These are phyloP conservation scores for Yamadazyma kitorensis DNA, from an alignment of 805 yeast species.

Conservation along the genomic window DNA sequence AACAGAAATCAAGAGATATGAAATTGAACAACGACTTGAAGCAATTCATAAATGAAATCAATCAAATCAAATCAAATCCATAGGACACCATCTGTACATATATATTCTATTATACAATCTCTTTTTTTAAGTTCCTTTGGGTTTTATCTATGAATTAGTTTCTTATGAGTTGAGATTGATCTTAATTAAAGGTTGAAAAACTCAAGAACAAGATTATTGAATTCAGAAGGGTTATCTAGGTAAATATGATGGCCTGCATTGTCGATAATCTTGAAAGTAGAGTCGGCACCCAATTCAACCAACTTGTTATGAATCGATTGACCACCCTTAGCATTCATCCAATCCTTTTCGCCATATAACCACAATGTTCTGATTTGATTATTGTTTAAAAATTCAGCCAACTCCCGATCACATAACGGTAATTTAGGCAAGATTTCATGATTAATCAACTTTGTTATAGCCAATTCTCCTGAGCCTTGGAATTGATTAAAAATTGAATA, in stretches of 20 bases:
- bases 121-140: background rate
- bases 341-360: constrained; percentile 42
- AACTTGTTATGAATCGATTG: constrained; percentile 28
- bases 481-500: constrained; percentile 42
- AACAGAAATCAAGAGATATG: constrained; percentile 30
- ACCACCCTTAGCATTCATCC: constrained; percentile 44
- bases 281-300: constrained; percentile 12
- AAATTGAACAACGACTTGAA: constrained; percentile 24
- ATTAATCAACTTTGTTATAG: constrained; percentile 39
- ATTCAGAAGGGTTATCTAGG: constrained; percentile 35
- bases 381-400: constrained; percentile 25
- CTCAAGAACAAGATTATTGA: constrained; percentile 22
- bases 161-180: too few species aligned
- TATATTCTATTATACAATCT: constrained; percentile 1
- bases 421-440: constrained; percentile 38
- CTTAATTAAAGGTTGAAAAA: constrained; percentile 20
- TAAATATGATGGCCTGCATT: constrained; percentile 45
- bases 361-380: constrained; percentile 26
- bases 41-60: background rate
- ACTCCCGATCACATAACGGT: constrained; percentile 41
- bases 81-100: too few species aligned
- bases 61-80: background rate
- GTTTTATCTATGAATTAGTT: too few species aligned
- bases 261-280: constrained; percentile 20
- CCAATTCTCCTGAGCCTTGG: constrained; percentile 43